Conservation (phyloP, 2,329 filamentous ascomycete species). For the Cryphonectria carpinicola region DNA sequence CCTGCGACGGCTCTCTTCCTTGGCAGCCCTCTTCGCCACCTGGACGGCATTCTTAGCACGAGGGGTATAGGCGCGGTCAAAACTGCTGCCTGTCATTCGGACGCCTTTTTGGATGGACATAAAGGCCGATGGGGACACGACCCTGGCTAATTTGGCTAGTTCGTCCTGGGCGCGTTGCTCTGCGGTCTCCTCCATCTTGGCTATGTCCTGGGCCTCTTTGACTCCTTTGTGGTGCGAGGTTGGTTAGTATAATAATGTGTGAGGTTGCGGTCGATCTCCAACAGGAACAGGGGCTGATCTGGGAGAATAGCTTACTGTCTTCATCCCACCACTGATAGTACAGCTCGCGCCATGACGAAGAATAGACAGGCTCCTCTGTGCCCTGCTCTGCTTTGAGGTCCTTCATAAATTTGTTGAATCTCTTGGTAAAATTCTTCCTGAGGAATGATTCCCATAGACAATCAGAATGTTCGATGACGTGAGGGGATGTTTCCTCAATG, state of each 20-base stretch:
- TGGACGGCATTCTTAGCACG: constrained; percentile 52
- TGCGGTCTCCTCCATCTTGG: background rate
- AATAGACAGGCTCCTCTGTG: constrained; percentile 59
- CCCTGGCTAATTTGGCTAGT: background rate
- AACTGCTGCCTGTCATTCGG: background rate
- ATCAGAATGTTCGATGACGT: constrained; percentile 66
- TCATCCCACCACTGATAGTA: constrained; percentile 29
- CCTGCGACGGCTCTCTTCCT: constrained; percentile 55
- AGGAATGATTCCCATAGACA: constrained; percentile 84
- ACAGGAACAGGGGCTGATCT: background rate
- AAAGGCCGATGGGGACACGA: constrained; percentile 33
- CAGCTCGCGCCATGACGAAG: constrained; percentile 65
- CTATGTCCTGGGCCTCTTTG: constrained; percentile 13
- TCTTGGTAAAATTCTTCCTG: constrained; percentile 72
- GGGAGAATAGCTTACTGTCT: constrained; percentile 19
- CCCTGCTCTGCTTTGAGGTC: constrained; percentile 56
- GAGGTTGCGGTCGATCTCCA: background rate
- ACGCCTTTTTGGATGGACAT: constrained; percentile 30
- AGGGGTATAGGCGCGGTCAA: constrained; percentile 21
- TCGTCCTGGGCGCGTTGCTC: background rate
- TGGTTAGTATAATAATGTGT: background rate
- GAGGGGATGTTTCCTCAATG: constrained; percentile 77
- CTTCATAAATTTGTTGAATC: constrained; percentile 48
- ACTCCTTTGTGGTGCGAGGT: background rate
- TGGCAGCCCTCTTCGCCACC: constrained; percentile 60